Evolutionary conservation across 2,329 filamentous ascomycete genomes (phyloP).

Genomic region (Arachnopeziza araneosa): DNA sequence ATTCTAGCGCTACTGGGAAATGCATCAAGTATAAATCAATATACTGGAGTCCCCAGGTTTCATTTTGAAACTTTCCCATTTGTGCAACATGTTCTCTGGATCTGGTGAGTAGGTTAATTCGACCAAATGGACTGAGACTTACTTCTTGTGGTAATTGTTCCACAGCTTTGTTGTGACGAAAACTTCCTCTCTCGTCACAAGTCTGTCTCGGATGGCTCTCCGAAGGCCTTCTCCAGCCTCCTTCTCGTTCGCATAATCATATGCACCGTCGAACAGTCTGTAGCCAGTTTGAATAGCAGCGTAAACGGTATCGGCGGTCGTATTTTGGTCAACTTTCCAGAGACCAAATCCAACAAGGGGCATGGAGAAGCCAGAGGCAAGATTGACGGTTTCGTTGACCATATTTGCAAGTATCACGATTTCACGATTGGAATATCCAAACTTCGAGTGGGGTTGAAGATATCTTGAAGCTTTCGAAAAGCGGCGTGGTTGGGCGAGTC

Average conservation of each 20-base stretch:
- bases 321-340: slow-evolving; percentile 61
- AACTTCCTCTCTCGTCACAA: slow-evolving; percentile 56
- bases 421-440: not conserved
- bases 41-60: slow-evolving; percentile 43
- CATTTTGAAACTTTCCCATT: slow-evolving; percentile 54
- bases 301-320: slow-evolving; percentile 59
- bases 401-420: not conserved
- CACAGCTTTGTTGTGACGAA: slow-evolving; percentile 64
- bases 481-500: not conserved
- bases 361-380: slow-evolving; percentile 43
- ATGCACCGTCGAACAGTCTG: slow-evolving; percentile 47
- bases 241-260: slow-evolving; percentile 58
- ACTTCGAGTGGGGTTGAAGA: not conserved
- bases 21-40: slow-evolving; percentile 49
- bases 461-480: not conserved
- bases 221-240: slow-evolving; percentile 61
- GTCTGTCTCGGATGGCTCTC: slow-evolving; percentile 46
- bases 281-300: slow-evolving; percentile 51
- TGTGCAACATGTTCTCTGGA: slow-evolving; percentile 45
- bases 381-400: slow-evolving; percentile 30
- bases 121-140: not conserved
- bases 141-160: slow-evolving; percentile 46
- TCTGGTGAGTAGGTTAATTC: not conserved
- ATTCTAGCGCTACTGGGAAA: slow-evolving; percentile 60
- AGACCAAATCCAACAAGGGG: slow-evolving; percentile 55